Conservation (phyloP, 805 yeast genomes). For the Kodamaea kakaduensis region DNA sequence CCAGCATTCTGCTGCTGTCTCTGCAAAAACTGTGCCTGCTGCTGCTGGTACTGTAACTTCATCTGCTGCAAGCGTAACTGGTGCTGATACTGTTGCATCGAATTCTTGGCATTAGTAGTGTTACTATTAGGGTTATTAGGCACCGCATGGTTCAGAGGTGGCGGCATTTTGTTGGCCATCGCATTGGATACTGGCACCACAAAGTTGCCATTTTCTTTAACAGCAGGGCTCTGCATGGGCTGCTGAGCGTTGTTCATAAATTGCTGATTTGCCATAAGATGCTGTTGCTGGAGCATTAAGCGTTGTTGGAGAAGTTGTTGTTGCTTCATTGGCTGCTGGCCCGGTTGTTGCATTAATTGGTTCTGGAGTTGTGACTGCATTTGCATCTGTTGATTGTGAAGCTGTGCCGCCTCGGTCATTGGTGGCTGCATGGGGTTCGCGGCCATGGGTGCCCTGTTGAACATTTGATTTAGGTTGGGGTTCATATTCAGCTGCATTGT, state of each 20-base stretch:
- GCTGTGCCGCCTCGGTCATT: constrained; percentile 6
- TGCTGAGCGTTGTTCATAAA: constrained; percentile 4
- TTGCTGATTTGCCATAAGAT: constrained; percentile 2
- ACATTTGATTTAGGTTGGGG: constrained; percentile 25
- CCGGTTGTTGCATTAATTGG: constrained; percentile 12
- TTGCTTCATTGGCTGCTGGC: constrained; percentile 3
- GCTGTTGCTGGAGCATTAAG: constrained; percentile 3
- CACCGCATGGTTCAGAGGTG: constrained; percentile 9
- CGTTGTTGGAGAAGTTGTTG: constrained; percentile 1
- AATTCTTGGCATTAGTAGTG: constrained; percentile 2
- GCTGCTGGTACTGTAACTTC: constrained; percentile 15
- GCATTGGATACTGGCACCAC: constrained; percentile 9
- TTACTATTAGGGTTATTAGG: constrained; percentile 5
- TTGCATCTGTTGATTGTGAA: constrained; percentile 10
- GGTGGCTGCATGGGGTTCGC: constrained; percentile 5
- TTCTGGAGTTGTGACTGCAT: constrained; percentile 11
- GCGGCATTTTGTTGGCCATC: constrained; percentile 10
- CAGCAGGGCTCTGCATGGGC: constrained; percentile 5
- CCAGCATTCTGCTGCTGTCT: constrained; percentile 5
- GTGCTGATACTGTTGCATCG: constrained; percentile 14
- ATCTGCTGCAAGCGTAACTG: constrained; percentile 16
- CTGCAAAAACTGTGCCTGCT: constrained; percentile 5
- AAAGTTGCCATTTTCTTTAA: constrained; percentile 9
- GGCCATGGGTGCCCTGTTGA: constrained; percentile 8
- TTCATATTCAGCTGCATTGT: constrained; percentile 44